Conservation (phyloP, 345 rosid species). For the Pseudoturritis turrita region DNA sequence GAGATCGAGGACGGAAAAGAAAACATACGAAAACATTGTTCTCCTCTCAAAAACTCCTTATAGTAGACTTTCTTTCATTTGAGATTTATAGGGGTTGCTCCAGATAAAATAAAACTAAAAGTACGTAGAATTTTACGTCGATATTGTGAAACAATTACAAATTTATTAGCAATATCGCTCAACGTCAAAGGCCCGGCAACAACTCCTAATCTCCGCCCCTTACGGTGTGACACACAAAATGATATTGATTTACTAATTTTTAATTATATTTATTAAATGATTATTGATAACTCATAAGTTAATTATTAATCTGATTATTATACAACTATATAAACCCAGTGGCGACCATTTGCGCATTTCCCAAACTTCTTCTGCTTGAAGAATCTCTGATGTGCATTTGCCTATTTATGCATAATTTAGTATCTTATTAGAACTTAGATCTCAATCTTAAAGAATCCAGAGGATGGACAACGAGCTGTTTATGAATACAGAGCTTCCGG, state of each 20-base stretch:
- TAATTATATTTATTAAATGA: neutral
- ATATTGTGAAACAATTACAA: constrained; percentile 2
- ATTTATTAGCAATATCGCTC: constrained; percentile 11
- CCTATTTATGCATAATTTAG: neutral
- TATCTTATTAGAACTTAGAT: neutral
- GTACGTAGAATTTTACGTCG: neutral
- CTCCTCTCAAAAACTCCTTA: neutral
- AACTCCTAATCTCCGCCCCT: constrained; percentile 38
- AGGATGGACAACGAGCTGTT: constrained; percentile 44
- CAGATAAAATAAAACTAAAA: too few relatives aligned
- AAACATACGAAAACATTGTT: neutral
- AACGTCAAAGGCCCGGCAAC: constrained; percentile 62
- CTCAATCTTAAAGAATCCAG: neutral
- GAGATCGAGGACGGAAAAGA: neutral
- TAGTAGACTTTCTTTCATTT: neutral
- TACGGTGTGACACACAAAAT: constrained; percentile 30
- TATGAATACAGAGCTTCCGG: constrained; percentile 34
- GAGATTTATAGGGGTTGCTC: too few relatives aligned
- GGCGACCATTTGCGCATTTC: neutral
- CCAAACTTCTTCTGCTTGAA: neutral
- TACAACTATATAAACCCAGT: constrained; percentile 11
- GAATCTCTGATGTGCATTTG: constrained; percentile 10
- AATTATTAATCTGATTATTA: neutral
- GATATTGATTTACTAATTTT: neutral
- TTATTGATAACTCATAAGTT: constrained; percentile 6